phyloP scores from a whole-genome alignment of 345 rosid species.

The Sonneratia caseolaris region DNA sequence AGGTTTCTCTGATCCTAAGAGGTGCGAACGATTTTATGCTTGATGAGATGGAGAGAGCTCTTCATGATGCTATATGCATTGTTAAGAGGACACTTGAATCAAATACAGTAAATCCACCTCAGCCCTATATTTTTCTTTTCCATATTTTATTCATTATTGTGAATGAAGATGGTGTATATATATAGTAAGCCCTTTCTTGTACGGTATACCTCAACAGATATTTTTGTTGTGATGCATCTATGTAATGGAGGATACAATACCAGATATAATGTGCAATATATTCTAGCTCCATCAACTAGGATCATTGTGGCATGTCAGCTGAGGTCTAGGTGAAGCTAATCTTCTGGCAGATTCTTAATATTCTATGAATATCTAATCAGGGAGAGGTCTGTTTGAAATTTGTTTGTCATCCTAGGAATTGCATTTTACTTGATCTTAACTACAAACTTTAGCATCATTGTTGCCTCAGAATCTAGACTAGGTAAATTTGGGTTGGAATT shows the following conservation, averaged over 20 bases:
- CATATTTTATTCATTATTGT: no score
- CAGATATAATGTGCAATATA: not conserved
- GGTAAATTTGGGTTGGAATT: not conserved
- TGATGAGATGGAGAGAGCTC: conserved; percentile 97
- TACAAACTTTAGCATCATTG: not conserved
- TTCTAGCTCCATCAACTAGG: not conserved
- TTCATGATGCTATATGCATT: conserved; percentile 73
- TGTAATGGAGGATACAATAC: not conserved
- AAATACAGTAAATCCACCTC: conserved; percentile 46
- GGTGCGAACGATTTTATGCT: conserved; percentile 99
- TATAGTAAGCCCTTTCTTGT: not conserved
- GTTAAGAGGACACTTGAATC: conserved; percentile 98
- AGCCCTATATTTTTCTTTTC: not conserved
- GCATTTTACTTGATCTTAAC: not conserved
- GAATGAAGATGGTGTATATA: not conserved
- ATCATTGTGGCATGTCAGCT: not conserved
- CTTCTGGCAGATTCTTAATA: not conserved
- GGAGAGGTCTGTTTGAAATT: not conserved
- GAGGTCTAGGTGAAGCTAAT: not conserved
- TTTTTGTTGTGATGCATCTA: not conserved
- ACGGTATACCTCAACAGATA: not conserved
- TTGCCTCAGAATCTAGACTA: not conserved
- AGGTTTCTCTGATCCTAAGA: conserved; percentile 93
- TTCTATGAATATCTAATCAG: not conserved
- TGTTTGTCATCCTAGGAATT: not conserved